These are phyloP conservation scores for Neodidymelliopsis sp. DNA, from an alignment of 2,329 filamentous ascomycete genomes.

Conservation along the genomic window DNA sequence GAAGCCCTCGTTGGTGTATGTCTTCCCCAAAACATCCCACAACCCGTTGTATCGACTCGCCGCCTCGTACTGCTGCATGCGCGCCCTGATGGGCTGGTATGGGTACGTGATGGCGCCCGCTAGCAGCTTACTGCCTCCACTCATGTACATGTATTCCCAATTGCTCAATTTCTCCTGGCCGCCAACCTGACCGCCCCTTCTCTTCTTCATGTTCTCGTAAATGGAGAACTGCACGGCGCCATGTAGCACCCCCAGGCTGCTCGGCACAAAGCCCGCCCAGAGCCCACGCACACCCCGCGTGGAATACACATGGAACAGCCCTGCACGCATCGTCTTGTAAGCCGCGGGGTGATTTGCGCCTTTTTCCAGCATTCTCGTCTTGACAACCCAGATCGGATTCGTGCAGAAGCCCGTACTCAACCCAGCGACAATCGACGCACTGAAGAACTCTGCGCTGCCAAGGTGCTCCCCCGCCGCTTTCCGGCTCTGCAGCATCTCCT, in stretches of 20 bases:
- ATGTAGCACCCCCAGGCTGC: slow-evolving; percentile 85
- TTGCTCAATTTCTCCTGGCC: slow-evolving; percentile 64
- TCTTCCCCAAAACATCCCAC: slow-evolving; percentile 73
- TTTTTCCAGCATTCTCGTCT: slow-evolving; percentile 94
- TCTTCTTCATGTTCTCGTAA: slow-evolving; percentile 78
- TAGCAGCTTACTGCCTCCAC: slow-evolving; percentile 82
- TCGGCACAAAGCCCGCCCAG: slow-evolving; percentile 85
- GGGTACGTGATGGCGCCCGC: slow-evolving; percentile 93
- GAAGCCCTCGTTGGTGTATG: slow-evolving; percentile 81
- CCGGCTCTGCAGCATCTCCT: slow-evolving; percentile 59
- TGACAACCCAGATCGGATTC: slow-evolving; percentile 97
- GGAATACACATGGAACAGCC: slow-evolving; percentile 69
- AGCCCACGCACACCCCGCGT: slow-evolving; percentile 81
- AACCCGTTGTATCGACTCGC: slow-evolving; percentile 76
- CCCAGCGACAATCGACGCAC: slow-evolving; percentile 73
- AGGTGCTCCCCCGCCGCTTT: slow-evolving; percentile 55
- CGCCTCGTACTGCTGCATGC: slow-evolving; percentile 89
- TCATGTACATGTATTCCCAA: slow-evolving; percentile 80
- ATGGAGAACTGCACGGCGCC: slow-evolving; percentile 96
- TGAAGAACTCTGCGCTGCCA: slow-evolving; percentile 77
- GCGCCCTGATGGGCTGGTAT: slow-evolving; percentile 88
- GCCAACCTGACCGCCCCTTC: slow-evolving; percentile 56
- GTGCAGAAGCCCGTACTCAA: slow-evolving; percentile 81
- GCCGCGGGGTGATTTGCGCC: slow-evolving; percentile 77
- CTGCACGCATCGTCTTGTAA: slow-evolving; percentile 79